Evolutionary conservation across 345 rosid species (phyloP), one percentile per base, ranked within the genome.

Genomic region (Citrus sp.): DNA sequence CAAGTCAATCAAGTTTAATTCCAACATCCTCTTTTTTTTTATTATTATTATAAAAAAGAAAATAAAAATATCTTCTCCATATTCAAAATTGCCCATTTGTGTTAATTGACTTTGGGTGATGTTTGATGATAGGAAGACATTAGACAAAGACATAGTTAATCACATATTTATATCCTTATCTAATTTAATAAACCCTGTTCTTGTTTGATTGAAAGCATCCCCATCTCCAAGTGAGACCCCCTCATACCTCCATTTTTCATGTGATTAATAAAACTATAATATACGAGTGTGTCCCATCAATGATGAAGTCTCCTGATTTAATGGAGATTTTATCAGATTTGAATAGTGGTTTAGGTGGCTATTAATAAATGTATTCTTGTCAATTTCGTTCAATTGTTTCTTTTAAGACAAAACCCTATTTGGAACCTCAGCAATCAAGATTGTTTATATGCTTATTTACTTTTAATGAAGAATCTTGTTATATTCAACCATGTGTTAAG

Each of bases 401-500:
- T 32, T 55, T 74, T 74, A 51, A 34, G 38, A 56, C 34, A 55
- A 71, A 34, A 32, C 13, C 69, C 69, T 32, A 2, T 18, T 6
- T 18, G 10, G 18, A 30, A 18, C n/a, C 38, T 32, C 68, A 18
- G 4, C 38, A 64, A 64, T 30, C 40, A 8, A 65, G n/a, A 3
- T 65, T 49, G 6, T 3, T 21, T 46, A 46, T 42, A 24, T 70
- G 9, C 74, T 28, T 6, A 18, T 18, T 4, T 49, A 34, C 0
- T 13, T 38, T 69, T 35, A 22, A 19, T 24, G 13, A 4, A 13
- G 28, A 40, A 34, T 59, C 8, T 72, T 72, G 28, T 80, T 65
- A 54, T 54, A 27, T 79, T 74, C 78, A 79, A 54, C 75, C 25
- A 51, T 18, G 51, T 80, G 83, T 74, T 51, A 55, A 61, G 76